These are phyloP conservation scores for Trebouxia sp. DNA, from an alignment of 139 green algal genomes.

Conservation along the genomic window DNA sequence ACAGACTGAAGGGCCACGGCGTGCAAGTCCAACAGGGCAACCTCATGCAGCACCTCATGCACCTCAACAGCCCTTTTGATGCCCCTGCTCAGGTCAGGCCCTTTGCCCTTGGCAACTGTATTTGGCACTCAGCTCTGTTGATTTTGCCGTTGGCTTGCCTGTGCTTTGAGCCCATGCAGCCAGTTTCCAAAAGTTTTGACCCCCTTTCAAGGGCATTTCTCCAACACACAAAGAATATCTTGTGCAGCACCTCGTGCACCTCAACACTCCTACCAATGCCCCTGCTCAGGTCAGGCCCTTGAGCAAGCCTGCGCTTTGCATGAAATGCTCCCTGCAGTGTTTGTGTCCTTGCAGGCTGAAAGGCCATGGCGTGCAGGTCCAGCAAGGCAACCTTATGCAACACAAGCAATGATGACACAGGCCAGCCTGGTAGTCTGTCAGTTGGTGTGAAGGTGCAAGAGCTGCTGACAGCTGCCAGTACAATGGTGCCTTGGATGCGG, in stretches of 20 bases:
- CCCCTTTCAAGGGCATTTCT: background rate
- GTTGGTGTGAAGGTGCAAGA: background rate
- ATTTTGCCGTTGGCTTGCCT: background rate
- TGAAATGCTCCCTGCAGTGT: too few species aligned
- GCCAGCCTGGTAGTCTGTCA: background rate
- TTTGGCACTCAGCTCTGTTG: background rate
- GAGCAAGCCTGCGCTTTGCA: too few species aligned
- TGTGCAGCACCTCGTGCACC: too few species aligned
- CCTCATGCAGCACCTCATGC: constrained; percentile 11
- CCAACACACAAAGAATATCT: too few species aligned
- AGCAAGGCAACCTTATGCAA: background rate
- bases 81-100: background rate
- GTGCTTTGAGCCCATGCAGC: too few species aligned
- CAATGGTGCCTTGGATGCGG: background rate
- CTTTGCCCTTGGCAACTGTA: too few species aligned
- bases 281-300: too few species aligned
- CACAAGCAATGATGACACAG: background rate
- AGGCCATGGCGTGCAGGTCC: background rate
- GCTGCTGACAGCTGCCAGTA: background rate
- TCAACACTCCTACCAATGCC: too few species aligned
- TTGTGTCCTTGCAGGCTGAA: too few species aligned
- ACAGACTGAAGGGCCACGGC: constrained; percentile 38
- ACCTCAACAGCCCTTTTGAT: background rate
- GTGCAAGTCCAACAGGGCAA: constrained; percentile 30
- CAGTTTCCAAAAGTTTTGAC: background rate